Evolutionary conservation across 1,139 yeast genomes (phyloP).

Genomic region (Debaryomyces robertsiae): DNA sequence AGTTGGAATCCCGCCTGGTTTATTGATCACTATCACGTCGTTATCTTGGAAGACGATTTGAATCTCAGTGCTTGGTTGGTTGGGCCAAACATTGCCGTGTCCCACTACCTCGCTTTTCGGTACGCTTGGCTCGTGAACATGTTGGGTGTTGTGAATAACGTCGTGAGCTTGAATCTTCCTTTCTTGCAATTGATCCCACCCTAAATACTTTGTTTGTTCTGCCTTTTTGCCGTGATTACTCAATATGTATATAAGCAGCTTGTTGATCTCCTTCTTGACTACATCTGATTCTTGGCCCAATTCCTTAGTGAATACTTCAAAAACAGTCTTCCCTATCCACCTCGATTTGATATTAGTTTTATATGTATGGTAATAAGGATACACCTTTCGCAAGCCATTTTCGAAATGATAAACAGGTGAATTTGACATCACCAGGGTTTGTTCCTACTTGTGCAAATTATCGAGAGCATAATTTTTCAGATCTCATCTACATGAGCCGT

Average conservation of each 20-base stretch:
- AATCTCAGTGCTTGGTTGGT: slow-evolving; percentile 22
- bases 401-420: slow-evolving; percentile 25
- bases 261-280: slow-evolving; percentile 27
- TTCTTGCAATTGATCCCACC: slow-evolving; percentile 24
- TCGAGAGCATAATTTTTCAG: background rate
- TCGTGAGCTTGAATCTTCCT: slow-evolving; percentile 50
- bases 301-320: slow-evolving; percentile 47
- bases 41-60: slow-evolving; percentile 51
- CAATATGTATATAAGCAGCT: slow-evolving; percentile 29
- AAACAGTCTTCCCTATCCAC: slow-evolving; percentile 49
- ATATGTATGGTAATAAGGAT: slow-evolving; percentile 46
- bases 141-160: slow-evolving; percentile 46
- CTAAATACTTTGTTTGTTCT: slow-evolving; percentile 22
- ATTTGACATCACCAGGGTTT: background rate
- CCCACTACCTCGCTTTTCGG: slow-evolving; percentile 26
- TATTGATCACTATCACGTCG: slow-evolving; percentile 60
- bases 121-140: slow-evolving; percentile 66
- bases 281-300: slow-evolving; percentile 39
- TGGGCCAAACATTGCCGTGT: slow-evolving; percentile 13
- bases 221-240: slow-evolving; percentile 30
- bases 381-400: slow-evolving; percentile 47
- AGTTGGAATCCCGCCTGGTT: slow-evolving; percentile 78
- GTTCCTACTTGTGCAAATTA: background rate
- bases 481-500: background rate
- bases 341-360: slow-evolving; percentile 49